Evolutionary conservation across 805 yeast species (phyloP).

Genomic region (Candida gorgasii): DNA sequence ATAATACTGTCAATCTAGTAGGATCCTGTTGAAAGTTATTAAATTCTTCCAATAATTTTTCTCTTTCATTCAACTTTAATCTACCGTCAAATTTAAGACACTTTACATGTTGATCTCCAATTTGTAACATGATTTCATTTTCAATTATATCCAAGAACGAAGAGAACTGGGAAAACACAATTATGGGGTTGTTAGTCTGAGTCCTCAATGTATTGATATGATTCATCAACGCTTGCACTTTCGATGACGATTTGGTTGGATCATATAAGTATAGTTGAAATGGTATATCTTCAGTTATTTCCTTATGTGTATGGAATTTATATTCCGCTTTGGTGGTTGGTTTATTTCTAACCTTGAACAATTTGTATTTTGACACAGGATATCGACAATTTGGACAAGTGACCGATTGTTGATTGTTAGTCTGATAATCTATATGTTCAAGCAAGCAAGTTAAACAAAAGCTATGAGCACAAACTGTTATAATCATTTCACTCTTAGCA

Average conservation of each 20-base stretch:
- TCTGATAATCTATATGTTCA: conserved; percentile 74
- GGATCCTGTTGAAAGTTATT: conserved; percentile 26
- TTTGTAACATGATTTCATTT: conserved; percentile 47
- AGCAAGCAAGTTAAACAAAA: conserved; percentile 73
- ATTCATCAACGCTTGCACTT: conserved; percentile 64
- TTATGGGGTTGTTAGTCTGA: conserved; percentile 67
- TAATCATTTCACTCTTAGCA: conserved; percentile 48
- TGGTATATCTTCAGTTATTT: conserved; percentile 22
- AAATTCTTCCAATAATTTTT: conserved; percentile 60
- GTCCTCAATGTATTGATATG: conserved; percentile 57
- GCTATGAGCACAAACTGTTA: conserved; percentile 79
- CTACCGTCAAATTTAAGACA: conserved; percentile 84
- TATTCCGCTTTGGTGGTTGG: conserved; percentile 26
- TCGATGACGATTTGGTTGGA: conserved; percentile 64
- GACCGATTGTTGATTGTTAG: conserved; percentile 41
- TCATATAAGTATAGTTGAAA: conserved; percentile 44
- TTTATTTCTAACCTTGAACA: conserved; percentile 44
- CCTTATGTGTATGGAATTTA: conserved; percentile 30
- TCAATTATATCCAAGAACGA: conserved; percentile 76
- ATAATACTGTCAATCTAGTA: conserved; percentile 47
- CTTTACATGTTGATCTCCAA: conserved; percentile 42
- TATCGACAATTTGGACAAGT: conserved; percentile 79
- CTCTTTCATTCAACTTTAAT: conserved; percentile 63
- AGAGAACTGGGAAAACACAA: conserved; percentile 90
- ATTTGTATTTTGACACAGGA: conserved; percentile 47